Conservation (phyloP, 1,284 basidiomycete species). For the Boletus sp. region DNA sequence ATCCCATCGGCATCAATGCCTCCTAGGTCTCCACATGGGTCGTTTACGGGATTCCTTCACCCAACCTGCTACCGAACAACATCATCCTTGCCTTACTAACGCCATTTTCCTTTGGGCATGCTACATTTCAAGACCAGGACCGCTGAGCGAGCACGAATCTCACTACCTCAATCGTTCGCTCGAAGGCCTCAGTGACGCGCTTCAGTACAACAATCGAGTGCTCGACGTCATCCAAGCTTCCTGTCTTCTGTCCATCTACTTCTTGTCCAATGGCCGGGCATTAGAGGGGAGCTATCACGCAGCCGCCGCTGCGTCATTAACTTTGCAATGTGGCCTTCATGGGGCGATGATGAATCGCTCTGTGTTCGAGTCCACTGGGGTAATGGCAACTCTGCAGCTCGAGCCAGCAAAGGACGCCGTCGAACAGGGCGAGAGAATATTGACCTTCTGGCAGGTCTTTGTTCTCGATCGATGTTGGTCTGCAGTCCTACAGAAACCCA, state of each 20-base stretch:
- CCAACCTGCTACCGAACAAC: constrained; percentile 50
- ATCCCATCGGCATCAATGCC: constrained; percentile 70
- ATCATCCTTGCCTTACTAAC: constrained; percentile 71
- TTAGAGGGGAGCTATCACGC: constrained; percentile 72
- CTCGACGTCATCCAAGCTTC: constrained; percentile 71
- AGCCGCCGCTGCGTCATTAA: constrained; percentile 61
- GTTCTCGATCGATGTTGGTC: constrained; percentile 67
- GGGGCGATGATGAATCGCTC: constrained; percentile 39
- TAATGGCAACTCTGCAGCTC: constrained; percentile 44
- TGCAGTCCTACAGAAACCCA: constrained; percentile 53
- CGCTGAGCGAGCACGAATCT: constrained; percentile 63
- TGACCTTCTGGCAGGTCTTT: constrained; percentile 70
- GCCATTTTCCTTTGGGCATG: constrained; percentile 78
- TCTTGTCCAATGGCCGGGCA: constrained; percentile 65
- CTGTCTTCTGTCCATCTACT: constrained; percentile 68
- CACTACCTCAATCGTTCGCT: constrained; percentile 61
- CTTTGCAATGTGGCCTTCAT: constrained; percentile 64
- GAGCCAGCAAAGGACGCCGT: constrained; percentile 53
- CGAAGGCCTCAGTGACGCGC: constrained; percentile 54
- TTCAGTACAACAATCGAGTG: constrained; percentile 49
- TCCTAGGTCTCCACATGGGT: constrained; percentile 62
- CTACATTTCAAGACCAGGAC: constrained; percentile 66
- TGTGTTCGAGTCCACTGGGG: constrained; percentile 34
- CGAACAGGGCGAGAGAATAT: constrained; percentile 59
- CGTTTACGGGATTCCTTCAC: constrained; percentile 56